These are phyloP conservation scores for Lablab purpureus DNA, from an alignment of 306 rosid genomes.

Conservation along the genomic window DNA sequence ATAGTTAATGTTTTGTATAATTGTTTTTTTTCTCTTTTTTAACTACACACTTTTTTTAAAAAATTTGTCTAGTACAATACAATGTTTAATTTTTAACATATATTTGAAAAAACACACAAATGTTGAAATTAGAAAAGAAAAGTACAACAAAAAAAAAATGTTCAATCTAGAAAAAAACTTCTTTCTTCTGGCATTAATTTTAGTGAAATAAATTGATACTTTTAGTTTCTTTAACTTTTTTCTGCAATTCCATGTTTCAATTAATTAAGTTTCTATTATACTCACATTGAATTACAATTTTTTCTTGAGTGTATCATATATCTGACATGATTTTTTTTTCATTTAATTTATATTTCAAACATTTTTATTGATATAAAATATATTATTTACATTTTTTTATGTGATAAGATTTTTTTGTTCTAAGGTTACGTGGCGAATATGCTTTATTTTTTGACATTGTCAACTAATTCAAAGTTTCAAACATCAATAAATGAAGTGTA, in stretches of 20 bases:
- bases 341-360: no score
- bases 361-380: neutral
- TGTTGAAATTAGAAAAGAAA: no score
- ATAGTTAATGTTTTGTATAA: neutral
- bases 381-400: neutral
- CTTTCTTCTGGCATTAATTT: no score
- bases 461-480: conserved; percentile 13
- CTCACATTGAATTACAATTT: neutral
- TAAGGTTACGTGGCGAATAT: neutral
- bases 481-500: neutral
- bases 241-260: neutral
- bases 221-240: no score
- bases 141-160: no score
- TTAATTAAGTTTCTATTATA: neutral
- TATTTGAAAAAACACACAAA: neutral
- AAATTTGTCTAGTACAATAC: neutral
- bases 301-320: neutral
- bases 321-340: no score
- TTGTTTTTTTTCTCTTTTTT: neutral
- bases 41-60: no score
- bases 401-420: neutral
- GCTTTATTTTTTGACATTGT: conserved; percentile 21
- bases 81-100: neutral
- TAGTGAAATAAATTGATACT: no score
- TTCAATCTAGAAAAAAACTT: no score